These are phyloP conservation scores for Sutorius eximius DNA, from an alignment of 1,284 basidiomycete genomes.

Conservation along the genomic window DNA sequence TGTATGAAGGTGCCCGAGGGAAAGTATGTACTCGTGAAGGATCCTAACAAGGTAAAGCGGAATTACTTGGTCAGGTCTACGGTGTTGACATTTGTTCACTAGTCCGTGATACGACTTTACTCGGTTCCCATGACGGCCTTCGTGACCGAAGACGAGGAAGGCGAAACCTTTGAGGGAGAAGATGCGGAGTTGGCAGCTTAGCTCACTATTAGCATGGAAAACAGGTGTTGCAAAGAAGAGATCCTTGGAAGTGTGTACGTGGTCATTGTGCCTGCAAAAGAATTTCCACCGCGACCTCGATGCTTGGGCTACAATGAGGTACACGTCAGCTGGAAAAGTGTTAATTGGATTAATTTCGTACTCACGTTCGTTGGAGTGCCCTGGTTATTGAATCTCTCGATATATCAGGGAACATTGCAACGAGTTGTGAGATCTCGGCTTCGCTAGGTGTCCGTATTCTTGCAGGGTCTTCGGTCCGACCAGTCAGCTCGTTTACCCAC, in stretches of 20 bases:
- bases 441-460: slow-evolving; percentile 72
- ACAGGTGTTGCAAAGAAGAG: not conserved
- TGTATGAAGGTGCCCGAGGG: slow-evolving; percentile 95
- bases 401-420: slow-evolving; percentile 81
- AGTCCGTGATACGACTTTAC: slow-evolving; percentile 95
- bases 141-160: slow-evolving; percentile 63
- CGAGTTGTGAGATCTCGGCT: slow-evolving; percentile 71
- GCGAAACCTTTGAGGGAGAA: slow-evolving; percentile 50
- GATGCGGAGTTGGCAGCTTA: slow-evolving; percentile 42
- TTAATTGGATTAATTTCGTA: slow-evolving; percentile 10
- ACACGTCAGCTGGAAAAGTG: slow-evolving; percentile 5
- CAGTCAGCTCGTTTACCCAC: slow-evolving; percentile 81
- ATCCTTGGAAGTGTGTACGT: not conserved
- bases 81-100: slow-evolving; percentile 17
- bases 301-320: slow-evolving; percentile 54
- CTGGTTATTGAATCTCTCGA: slow-evolving; percentile 73
- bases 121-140: slow-evolving; percentile 88
- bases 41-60: slow-evolving; percentile 84
- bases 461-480: slow-evolving; percentile 51
- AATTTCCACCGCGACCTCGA: slow-evolving; percentile 81
- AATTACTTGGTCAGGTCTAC: slow-evolving; percentile 1
- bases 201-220: not conserved
- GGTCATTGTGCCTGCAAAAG: slow-evolving; percentile 49
- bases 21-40: slow-evolving; percentile 93
- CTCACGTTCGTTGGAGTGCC: slow-evolving; percentile 80